A percentile compares a stretch with the other conserved stretches of the same genome.
Evolutionary conservation across 768 basidiomycete genomes (phyloP).

Genomic region (Boletus subparvulus): DNA sequence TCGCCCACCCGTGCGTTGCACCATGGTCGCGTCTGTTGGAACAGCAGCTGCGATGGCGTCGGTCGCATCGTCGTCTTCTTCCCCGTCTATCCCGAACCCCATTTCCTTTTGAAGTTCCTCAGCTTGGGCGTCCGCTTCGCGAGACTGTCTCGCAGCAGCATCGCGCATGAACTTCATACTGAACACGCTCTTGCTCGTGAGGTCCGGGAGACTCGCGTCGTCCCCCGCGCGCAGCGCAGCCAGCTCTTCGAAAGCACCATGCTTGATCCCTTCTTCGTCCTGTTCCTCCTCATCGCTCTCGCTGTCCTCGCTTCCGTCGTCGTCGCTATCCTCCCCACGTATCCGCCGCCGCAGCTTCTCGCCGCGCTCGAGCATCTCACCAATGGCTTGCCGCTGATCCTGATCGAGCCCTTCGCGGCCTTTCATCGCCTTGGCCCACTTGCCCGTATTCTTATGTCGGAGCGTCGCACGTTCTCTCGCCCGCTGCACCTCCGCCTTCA

Average conservation of each 20-base stretch:
- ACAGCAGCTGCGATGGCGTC: constrained; percentile 31
- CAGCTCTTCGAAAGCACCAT: constrained; percentile 77
- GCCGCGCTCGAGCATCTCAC: constrained; percentile 81
- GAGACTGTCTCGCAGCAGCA: constrained; percentile 68
- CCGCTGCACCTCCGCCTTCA: constrained; percentile 75
- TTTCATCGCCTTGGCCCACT: constrained; percentile 81
- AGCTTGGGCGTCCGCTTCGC: constrained; percentile 54
- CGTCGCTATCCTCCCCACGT: constrained; percentile 61
- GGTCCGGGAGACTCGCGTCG: constrained; percentile 22
- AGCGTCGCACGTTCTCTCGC: constrained; percentile 90
- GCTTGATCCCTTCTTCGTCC: constrained; percentile 53
- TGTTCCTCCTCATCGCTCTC: constrained; percentile 38
- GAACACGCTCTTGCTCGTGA: constrained; percentile 69
- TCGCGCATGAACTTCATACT: constrained; percentile 99
- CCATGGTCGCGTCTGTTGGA: constrained; percentile 34
- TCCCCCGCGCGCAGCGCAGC: constrained; percentile 45
- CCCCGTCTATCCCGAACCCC: constrained; percentile 40
- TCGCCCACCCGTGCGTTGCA: constrained; percentile 67
- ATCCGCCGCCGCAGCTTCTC: constrained; percentile 81
- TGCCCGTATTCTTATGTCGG: constrained; percentile 83
- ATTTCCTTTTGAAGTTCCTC: constrained; percentile 77
- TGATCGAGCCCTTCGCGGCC: constrained; percentile 65
- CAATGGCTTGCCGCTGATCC: constrained; percentile 65
- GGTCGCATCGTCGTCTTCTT: constrained; percentile 31
- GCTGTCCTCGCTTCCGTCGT: constrained; percentile 48